Conservation (phyloP, 176 grass and related monocot species). For the Bromus sterilis region DNA sequence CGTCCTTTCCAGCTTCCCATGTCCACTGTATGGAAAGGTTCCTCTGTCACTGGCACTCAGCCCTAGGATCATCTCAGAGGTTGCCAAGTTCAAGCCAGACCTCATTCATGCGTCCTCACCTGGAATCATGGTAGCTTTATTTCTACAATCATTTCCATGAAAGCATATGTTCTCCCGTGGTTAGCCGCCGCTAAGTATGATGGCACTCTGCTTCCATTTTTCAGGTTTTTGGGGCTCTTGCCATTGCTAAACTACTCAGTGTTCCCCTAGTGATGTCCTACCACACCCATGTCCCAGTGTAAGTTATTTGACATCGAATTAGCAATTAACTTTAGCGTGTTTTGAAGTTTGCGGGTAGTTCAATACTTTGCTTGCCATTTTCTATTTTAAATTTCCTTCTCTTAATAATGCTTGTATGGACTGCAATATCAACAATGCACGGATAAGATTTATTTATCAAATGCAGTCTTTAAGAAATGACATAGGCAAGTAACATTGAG, state of each 20-base stretch:
- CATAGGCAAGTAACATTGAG: not conserved
- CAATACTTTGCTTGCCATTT: not conserved
- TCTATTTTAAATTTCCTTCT: not conserved
- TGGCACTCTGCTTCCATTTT: not conserved
- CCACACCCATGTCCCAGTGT: constrained; percentile 96
- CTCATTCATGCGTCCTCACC: constrained; percentile 96
- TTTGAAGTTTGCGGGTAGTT: no score
- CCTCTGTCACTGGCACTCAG: constrained; percentile 88
- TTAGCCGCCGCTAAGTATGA: not conserved
- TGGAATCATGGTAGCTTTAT: constrained; percentile 79
- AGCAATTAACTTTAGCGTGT: no score
- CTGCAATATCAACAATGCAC: no score
- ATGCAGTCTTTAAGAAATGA: no score
- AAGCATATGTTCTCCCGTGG: not conserved
- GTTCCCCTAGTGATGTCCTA: constrained; percentile 88
- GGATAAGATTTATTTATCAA: no score
- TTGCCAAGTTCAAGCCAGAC: constrained; percentile 93
- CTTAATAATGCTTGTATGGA: not conserved
- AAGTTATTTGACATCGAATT: no score
- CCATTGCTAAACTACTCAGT: constrained; percentile 77
- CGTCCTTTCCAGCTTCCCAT: constrained; percentile 68
- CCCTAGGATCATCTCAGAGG: constrained; percentile 86
- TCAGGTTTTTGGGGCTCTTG: constrained; percentile 92
- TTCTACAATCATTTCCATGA: not conserved
- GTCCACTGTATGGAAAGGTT: constrained; percentile 88